phyloP scores from a whole-genome alignment of 352 stramenopile species.

The Phytophthora quininea region DNA sequence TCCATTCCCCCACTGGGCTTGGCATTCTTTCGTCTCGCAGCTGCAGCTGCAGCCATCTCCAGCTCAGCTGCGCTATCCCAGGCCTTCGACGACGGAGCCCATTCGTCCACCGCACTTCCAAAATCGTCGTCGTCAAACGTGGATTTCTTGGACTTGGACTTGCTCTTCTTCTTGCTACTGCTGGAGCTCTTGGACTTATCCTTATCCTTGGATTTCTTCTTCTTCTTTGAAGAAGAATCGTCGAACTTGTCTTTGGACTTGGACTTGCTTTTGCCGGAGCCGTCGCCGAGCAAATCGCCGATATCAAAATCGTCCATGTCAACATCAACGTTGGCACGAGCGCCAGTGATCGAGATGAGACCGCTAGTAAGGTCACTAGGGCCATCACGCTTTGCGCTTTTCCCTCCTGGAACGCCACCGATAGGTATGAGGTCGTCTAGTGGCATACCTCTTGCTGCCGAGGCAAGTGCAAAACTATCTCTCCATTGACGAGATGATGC shows the following conservation, averaged over 20 bases:
- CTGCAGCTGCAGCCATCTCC: conserved; percentile 30
- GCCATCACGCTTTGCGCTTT: conserved; percentile 9
- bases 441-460: conserved; percentile 33
- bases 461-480: not conserved
- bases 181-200: conserved; percentile 35
- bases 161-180: conserved; percentile 44
- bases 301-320: conserved; percentile 67
- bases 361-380: conserved; percentile 59
- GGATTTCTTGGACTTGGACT: conserved; percentile 53
- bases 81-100: conserved; percentile 19
- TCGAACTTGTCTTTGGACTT: conserved; percentile 42
- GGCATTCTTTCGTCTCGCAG: conserved; percentile 47
- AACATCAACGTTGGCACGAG: conserved; percentile 39
- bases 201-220: conserved; percentile 38
- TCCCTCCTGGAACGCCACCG: conserved; percentile 25
- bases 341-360: conserved; percentile 56
- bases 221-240: conserved; percentile 26
- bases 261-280: conserved; percentile 25
- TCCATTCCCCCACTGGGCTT: conserved; percentile 39
- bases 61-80: conserved; percentile 36
- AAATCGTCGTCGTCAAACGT: conserved; percentile 35
- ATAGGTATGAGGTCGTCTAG: conserved; percentile 64
- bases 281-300: conserved; percentile 59
- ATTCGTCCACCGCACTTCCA: conserved; percentile 13
- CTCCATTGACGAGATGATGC: not conserved